A percentile compares a stretch with the other conserved stretches of the same genome.
These are phyloP conservation scores for Spathaspora girioi DNA, from an alignment of 805 yeast genomes.

Conservation along the genomic window DNA sequence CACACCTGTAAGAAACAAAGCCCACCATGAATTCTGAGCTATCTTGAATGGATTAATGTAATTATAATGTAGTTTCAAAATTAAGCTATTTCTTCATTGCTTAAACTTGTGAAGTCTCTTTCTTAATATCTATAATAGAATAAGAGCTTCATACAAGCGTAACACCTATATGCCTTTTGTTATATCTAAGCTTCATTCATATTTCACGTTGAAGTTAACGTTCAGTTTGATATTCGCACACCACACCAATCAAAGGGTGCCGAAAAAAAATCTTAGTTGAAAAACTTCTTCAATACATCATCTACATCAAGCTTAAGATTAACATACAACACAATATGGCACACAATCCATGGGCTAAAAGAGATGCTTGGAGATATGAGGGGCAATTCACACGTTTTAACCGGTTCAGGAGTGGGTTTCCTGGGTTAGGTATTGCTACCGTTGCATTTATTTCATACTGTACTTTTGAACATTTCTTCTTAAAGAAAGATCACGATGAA, in stretches of 20 bases:
- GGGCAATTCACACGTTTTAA: constrained; percentile 73
- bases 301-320: background rate
- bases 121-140: no score
- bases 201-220: background rate
- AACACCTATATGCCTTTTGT: no score
- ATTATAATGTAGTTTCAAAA: no score
- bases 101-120: no score
- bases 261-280: background rate
- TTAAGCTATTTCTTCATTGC: no score
- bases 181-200: background rate
- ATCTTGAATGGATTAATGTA: no score
- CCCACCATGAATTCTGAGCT: no score
- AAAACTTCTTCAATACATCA: background rate
- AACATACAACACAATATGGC: constrained; percentile 3
- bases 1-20: no score
- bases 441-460: constrained; percentile 69
- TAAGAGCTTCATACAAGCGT: no score
- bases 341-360: constrained; percentile 48
- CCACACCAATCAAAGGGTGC: constrained; percentile 1
- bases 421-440: constrained; percentile 76
- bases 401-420: constrained; percentile 69
- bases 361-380: constrained; percentile 90
- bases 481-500: constrained; percentile 30
- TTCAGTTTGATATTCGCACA: background rate
- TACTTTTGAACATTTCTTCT: constrained; percentile 55